These are phyloP conservation scores for Leccinum subrobustum DNA, from an alignment of 1,284 basidiomycete genomes.

Conservation along the genomic window DNA sequence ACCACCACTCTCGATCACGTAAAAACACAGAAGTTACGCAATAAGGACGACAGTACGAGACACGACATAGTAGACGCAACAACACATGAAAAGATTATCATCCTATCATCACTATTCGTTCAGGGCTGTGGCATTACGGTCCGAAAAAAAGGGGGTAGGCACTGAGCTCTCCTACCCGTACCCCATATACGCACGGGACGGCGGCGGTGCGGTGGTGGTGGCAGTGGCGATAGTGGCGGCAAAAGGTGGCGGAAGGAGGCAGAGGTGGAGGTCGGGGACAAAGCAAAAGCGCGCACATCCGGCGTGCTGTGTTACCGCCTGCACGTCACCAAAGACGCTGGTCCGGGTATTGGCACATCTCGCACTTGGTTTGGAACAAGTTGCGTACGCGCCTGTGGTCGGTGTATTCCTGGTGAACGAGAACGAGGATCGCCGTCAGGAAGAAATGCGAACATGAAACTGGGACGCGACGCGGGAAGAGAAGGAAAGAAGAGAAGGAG, in stretches of 20 bases:
- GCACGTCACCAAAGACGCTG: conserved; percentile 18
- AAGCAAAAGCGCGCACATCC: neutral
- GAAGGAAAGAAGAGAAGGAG: neutral
- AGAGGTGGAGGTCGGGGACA: neutral
- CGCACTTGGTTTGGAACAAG: conserved; percentile 51
- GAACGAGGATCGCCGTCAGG: neutral
- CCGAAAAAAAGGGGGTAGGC: neutral
- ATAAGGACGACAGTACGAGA: neutral
- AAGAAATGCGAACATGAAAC: neutral
- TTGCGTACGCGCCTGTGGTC: conserved; percentile 47
- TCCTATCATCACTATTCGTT: neutral
- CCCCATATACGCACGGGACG: neutral
- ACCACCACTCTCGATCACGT: conserved; percentile 8
- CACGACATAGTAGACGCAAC: conserved; percentile 4
- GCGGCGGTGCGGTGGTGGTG: neutral
- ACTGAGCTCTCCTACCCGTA: neutral
- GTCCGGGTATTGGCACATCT: conserved; percentile 39
- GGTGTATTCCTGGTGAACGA: conserved; percentile 33
- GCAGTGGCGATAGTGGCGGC: neutral
- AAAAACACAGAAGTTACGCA: conserved; percentile 9
- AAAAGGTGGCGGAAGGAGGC: conserved; percentile 9
- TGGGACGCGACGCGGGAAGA: neutral
- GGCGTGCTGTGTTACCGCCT: neutral
- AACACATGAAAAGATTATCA: neutral
- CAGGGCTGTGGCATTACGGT: neutral